Evolutionary conservation across 495 filamentous ascomycete species (phyloP).

Genomic region (Sordaria brevicollis): DNA sequence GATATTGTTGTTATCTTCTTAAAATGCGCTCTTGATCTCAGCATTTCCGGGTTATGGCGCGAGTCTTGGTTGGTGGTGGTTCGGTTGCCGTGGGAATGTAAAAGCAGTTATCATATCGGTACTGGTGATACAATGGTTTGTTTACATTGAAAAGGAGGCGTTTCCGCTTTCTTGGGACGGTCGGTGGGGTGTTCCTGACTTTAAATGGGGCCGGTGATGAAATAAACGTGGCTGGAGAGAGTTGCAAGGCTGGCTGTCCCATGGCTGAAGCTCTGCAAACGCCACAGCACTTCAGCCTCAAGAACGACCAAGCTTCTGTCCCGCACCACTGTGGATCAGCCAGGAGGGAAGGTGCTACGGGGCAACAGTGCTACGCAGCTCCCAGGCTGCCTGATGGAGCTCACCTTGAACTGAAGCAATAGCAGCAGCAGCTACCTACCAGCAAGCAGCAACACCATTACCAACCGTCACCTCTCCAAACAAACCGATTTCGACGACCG

Average conservation of each 20-base stretch:
- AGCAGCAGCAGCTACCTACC: background rate
- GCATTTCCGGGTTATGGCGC: background rate
- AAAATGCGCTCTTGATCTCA: background rate
- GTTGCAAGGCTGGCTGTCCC: background rate
- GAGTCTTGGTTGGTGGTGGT: background rate
- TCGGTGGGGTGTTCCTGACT: background rate
- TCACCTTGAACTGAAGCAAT: background rate
- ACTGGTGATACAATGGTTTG: background rate
- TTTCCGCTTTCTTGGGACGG: background rate
- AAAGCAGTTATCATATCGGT: background rate
- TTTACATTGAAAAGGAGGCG: background rate
- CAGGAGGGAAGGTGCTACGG: background rate
- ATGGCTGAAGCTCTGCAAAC: background rate
- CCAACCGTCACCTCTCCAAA: constrained; percentile 3
- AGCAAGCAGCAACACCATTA: background rate
- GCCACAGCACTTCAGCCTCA: background rate
- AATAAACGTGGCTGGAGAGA: background rate
- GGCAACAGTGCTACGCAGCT: background rate
- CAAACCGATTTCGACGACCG: background rate
- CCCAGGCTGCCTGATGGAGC: constrained; percentile 2
- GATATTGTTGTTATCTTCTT: no score
- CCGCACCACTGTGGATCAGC: background rate
- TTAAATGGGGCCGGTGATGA: background rate
- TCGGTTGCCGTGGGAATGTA: background rate
- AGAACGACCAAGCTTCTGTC: background rate